Base-by-base conservation (phyloP, 2,329 filamentous ascomycete genomes). In the Botryotinia narcissicola region DNA sequence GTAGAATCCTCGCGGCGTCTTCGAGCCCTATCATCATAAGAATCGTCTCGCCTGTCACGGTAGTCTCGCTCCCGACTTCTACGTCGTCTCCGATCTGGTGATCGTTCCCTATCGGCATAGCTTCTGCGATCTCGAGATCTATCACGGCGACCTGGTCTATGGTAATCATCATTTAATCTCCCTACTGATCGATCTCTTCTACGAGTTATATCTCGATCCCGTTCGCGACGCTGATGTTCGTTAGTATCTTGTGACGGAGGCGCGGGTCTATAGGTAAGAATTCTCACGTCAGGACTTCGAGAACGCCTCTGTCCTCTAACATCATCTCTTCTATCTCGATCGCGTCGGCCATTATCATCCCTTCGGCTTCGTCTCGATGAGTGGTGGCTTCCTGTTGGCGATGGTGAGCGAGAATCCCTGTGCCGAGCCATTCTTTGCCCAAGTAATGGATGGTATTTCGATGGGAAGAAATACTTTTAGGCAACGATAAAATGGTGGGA, bases 311-410 rank as follows among this genome's bases (percentile, higher is more conserved):
- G 83, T 70, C 81, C 79, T 75, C 85, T 84, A 67, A 82, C 82
- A 80, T 87, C 86, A 79, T 87, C 86, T 77, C 85, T 83, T 60
- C 86, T 82, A 78, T 83, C 85, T 80, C 84, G 83, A 78, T 83
- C 85, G 80, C 84, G 83, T 76, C 86, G 84, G 79, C 85, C 83
- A 81, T 87, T 79, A 71, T 82, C 80, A 48, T 83, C 87, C 83
- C 86, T 85, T 80, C 85, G 84, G 79, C 79, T 83, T 75, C 87
- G 87, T 81, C 84, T 89, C 81, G 90, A 89, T 84, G 90, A 90
- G 84, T 89, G 87, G 82, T 92, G 91, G 87, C 92, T 94, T 90
- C 92, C 92, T 94, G 91, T 90, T 91, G 92, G 92, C 90, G 92
- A 94, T 93, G 93, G 93, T 95, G 93, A 95, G 92, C 93, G 87